Conservation (phyloP, 257 asterid genomes). For the Avicennia marina region DNA sequence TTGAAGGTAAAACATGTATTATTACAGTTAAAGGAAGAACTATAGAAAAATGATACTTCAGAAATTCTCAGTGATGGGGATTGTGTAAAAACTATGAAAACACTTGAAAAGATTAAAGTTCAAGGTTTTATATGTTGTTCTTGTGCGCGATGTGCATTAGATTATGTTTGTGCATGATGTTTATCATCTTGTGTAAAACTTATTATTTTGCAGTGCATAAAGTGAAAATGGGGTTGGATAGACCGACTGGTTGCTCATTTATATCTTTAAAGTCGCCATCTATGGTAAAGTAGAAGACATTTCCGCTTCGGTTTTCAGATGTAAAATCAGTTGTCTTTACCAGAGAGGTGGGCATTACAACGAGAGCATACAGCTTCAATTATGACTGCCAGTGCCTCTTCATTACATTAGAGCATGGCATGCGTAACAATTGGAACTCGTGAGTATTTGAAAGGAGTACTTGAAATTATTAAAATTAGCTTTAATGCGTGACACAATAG, state of each 20-base stretch:
- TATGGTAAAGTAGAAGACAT: conserved; percentile 33
- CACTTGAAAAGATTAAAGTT: conserved; percentile 49
- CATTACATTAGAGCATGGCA: conserved; percentile 44
- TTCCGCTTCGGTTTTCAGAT: conserved; percentile 36
- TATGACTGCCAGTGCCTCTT: conserved; percentile 34
- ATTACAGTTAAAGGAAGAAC: conserved; percentile 54
- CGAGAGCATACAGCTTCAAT: conserved; percentile 36
- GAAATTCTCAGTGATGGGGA: conserved; percentile 50
- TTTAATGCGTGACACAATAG: conserved; percentile 40
- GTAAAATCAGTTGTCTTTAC: conserved; percentile 42
- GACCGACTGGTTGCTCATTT: conserved; percentile 51
- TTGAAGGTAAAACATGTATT: conserved; percentile 40
- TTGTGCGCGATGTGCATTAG: no score
- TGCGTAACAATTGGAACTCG: conserved; percentile 42
- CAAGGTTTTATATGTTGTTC: conserved; percentile 30
- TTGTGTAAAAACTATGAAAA: conserved; percentile 39
- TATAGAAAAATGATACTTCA: conserved; percentile 36
- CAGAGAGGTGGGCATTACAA: conserved; percentile 45
- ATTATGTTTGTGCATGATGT: neutral
- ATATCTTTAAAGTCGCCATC: conserved; percentile 39
- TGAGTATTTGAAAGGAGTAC: conserved; percentile 44
- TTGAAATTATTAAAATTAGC: conserved; percentile 45
- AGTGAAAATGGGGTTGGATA: conserved; percentile 55
- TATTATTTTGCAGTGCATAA: conserved; percentile 40
- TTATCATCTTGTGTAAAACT: neutral